Conservation (phyloP, 2,329 filamentous ascomycete genomes). For the Diaporthe batatas region DNA sequence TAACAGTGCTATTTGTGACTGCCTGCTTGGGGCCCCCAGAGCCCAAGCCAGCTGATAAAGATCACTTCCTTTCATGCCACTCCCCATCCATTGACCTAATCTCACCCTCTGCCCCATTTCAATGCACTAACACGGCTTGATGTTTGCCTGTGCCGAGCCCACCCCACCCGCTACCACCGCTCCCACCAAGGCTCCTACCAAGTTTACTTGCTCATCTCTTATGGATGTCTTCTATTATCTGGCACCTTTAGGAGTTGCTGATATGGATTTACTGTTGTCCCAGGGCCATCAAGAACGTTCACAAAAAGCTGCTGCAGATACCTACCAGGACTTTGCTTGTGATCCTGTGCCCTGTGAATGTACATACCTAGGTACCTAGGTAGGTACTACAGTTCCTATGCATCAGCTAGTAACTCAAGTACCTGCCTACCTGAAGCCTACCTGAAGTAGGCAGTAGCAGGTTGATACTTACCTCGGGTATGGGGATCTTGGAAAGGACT, state of each 20-base stretch:
- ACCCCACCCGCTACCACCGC: too few species aligned
- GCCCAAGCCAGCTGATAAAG: neutral
- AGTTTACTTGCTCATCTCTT: neutral
- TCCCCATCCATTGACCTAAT: constrained; percentile 7
- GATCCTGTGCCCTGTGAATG: neutral
- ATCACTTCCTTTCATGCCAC: neutral
- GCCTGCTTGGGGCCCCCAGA: constrained; percentile 1
- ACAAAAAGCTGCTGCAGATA: neutral
- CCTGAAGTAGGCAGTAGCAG: too few species aligned
- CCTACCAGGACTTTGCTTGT: neutral
- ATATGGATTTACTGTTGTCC: neutral
- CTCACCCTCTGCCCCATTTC: neutral
- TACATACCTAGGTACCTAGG: too few species aligned
- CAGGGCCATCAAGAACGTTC: neutral
- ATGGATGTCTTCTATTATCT: neutral
- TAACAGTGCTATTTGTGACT: constrained; percentile 4
- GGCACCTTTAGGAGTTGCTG: neutral
- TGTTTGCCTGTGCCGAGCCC: neutral
- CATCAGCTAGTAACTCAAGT: too few species aligned
- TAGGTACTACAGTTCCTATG: too few species aligned
- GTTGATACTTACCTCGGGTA: too few species aligned
- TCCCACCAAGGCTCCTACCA: neutral
- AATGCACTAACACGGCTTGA: neutral
- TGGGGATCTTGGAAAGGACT: neutral
- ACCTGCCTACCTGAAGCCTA: too few species aligned